Conservation (phyloP, 352 stramenopile genomes). For the Phytophthora podocarpi region DNA sequence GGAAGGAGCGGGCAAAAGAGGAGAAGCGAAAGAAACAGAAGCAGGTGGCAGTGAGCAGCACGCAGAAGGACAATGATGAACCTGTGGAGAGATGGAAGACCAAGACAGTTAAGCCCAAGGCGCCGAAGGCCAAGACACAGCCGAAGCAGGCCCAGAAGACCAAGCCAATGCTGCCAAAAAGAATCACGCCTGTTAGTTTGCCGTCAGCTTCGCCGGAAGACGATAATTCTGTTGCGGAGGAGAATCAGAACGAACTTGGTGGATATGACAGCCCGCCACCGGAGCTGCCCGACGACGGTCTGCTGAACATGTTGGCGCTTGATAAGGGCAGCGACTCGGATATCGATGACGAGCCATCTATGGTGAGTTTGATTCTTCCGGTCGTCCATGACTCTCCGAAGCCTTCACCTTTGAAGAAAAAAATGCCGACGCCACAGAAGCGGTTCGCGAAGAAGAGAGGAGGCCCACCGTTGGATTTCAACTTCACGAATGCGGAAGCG, state of each 20-base stretch:
- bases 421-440: slow-evolving; percentile 29
- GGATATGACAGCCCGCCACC: slow-evolving; percentile 26
- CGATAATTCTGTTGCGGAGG: slow-evolving; percentile 12
- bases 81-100: neutral
- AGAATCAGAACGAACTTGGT: slow-evolving; percentile 24
- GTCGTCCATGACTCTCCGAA: slow-evolving; percentile 35
- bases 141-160: slow-evolving; percentile 8
- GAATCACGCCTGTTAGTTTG: slow-evolving; percentile 24
- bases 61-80: slow-evolving; percentile 25
- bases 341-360: slow-evolving; percentile 45
- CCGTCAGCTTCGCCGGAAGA: slow-evolving; percentile 11
- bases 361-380: slow-evolving; percentile 61
- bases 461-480: slow-evolving; percentile 43
- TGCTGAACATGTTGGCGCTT: slow-evolving; percentile 62
- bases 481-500: slow-evolving; percentile 55
- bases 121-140: slow-evolving; percentile 8
- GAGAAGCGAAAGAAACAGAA: slow-evolving; percentile 21
- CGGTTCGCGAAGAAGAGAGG: slow-evolving; percentile 30
- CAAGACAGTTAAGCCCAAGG: slow-evolving; percentile 17
- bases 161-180: slow-evolving; percentile 16
- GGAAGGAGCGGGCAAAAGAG: neutral
- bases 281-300: slow-evolving; percentile 44
- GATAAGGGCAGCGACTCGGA: slow-evolving; percentile 69
- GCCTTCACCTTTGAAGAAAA: slow-evolving; percentile 29
- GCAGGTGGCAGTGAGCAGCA: slow-evolving; percentile 2